Percentiles rank a stretch among this genome's conserved stretches.
Evolutionary conservation across 2,329 filamentous ascomycete genomes (phyloP).

Genomic region (Aspergillus hortae): DNA sequence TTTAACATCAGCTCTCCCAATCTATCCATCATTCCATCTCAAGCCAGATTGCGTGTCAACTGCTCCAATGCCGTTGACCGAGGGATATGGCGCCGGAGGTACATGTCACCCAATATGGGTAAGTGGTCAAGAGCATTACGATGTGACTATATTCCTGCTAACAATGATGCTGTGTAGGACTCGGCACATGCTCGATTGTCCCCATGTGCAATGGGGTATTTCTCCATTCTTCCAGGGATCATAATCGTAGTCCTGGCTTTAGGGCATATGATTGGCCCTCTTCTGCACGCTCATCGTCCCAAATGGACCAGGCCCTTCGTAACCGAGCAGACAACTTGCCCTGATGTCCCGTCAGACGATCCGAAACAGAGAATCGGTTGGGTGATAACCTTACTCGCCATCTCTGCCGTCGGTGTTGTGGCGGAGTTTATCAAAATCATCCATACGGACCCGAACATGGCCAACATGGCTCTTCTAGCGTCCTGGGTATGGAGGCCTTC

Average conservation of each 20-base stretch:
- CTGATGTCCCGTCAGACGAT: slow-evolving; percentile 30
- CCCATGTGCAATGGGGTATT: slow-evolving; percentile 32
- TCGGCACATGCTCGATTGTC: slow-evolving; percentile 33
- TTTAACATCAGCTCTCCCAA: background rate
- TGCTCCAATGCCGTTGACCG: background rate
- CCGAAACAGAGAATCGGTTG: slow-evolving; percentile 28
- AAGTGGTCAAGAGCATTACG: background rate
- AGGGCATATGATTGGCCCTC: slow-evolving; percentile 25
- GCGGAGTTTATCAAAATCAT: slow-evolving; percentile 30
- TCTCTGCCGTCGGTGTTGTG: slow-evolving; percentile 36
- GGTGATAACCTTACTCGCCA: slow-evolving; percentile 35
- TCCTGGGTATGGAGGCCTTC: slow-evolving; percentile 36
- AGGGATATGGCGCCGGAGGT: background rate
- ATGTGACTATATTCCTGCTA: background rate
- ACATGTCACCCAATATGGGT: slow-evolving; percentile 20
- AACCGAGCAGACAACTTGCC: slow-evolving; percentile 34
- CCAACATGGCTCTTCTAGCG: slow-evolving; percentile 24
- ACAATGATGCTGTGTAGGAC: slow-evolving; percentile 27
- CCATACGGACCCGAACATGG: slow-evolving; percentile 10
- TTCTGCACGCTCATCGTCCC: slow-evolving; percentile 31
- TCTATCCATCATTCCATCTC: background rate
- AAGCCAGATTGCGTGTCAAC: background rate
- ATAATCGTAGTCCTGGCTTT: slow-evolving; percentile 24
- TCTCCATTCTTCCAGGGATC: slow-evolving; percentile 27
- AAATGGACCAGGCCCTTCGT: slow-evolving; percentile 54